phyloP scores from a whole-genome alignment of 73 alveolate genomes.

The Durusdinium trenchii region DNA sequence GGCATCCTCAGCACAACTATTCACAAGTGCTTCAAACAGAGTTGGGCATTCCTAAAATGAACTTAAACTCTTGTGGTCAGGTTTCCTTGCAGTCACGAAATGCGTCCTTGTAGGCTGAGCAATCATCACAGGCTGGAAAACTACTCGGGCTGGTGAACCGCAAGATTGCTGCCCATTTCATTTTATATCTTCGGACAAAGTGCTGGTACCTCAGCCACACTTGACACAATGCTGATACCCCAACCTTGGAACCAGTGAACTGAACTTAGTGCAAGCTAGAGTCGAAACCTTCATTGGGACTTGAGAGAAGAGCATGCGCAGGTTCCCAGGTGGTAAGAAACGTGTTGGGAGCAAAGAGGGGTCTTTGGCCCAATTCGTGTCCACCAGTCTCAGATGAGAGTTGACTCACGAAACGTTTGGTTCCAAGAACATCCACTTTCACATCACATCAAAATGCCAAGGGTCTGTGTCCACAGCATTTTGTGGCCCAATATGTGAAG shows the following conservation, averaged over 20 bases:
- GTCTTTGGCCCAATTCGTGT: background rate
- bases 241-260: background rate
- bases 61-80: background rate
- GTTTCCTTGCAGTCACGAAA: background rate
- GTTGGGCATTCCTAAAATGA: too few relatives aligned
- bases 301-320: background rate
- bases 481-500: background rate
- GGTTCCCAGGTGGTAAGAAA: background rate
- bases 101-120: conserved; percentile 32
- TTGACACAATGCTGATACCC: background rate
- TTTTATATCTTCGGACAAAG: background rate
- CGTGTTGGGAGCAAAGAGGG: background rate
- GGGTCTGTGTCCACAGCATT: conserved; percentile 9
- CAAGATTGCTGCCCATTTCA: background rate
- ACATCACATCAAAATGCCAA: background rate
- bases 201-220: background rate
- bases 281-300: background rate
- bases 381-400: background rate
- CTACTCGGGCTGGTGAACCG: background rate
- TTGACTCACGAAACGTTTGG: background rate
- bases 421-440: background rate
- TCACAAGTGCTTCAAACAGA: too few relatives aligned
- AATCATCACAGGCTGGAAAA: background rate
- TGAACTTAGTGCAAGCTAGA: background rate
- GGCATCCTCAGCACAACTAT: conserved; percentile 1